Percentiles rank a stretch among this genome's conserved stretches.
Conservation (phyloP, 1,139 yeast genomes). For the Chernovozyma sophiae-reginae region DNA sequence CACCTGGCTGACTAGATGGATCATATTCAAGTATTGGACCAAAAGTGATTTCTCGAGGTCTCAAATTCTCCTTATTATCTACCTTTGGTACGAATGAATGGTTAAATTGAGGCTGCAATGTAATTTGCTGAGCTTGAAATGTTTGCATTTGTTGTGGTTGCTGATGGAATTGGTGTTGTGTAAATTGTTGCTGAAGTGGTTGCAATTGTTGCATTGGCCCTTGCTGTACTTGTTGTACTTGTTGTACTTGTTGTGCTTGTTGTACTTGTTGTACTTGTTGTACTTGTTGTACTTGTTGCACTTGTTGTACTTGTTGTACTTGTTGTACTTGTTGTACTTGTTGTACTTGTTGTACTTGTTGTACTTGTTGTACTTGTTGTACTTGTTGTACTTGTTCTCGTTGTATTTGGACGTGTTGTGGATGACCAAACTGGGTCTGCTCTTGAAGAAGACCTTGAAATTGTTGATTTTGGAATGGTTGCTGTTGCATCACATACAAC, state of each 20-base stretch:
- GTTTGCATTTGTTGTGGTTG: slow-evolving; percentile 7
- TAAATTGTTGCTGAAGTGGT: slow-evolving; percentile 5
- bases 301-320: not conserved
- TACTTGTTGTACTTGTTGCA: not conserved
- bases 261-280: not conserved
- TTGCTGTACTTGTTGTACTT: slow-evolving; percentile 1
- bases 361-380: slow-evolving; percentile 3
- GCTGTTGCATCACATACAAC: slow-evolving; percentile 6
- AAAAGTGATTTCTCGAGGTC: slow-evolving; percentile 32
- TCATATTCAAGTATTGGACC: slow-evolving; percentile 43
- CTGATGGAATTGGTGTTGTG: slow-evolving; percentile 6
- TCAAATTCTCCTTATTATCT: slow-evolving; percentile 17
- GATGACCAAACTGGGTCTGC: slow-evolving; percentile 2
- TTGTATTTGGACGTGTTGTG: not conserved
- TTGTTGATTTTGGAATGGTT: slow-evolving; percentile 5
- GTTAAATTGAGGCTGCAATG: not conserved
- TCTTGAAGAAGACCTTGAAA: slow-evolving; percentile 11
- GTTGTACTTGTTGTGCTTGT: slow-evolving; percentile 6
- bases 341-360: not conserved
- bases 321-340: not conserved
- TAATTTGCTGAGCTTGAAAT: slow-evolving; percentile 9
- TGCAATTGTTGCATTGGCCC: slow-evolving; percentile 5
- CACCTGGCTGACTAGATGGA: slow-evolving; percentile 30
- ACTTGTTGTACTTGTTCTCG: slow-evolving; percentile 10
- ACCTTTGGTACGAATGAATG: not conserved